Base-by-base conservation (phyloP, 148 eudicot species). In the Cornus controversa region DNA sequence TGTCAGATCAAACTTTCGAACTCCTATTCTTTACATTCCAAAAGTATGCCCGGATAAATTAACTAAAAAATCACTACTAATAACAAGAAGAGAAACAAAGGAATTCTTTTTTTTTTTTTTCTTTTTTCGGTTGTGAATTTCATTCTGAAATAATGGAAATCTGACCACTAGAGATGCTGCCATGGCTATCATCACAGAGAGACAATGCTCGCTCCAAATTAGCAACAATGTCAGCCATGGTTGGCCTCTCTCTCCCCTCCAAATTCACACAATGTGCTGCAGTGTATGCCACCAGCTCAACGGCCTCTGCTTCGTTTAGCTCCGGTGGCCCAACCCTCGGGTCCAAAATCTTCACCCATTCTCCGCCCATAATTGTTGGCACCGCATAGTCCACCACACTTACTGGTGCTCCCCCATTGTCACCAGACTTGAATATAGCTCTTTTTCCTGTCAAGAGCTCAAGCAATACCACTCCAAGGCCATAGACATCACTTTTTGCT, bases 401-500 rank as follows among this genome's bases (percentile, higher is more conserved):
- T 7, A 79, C 75, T 2, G 95, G 97, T 24, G 69, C 87, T 27
- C 84, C 90, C 18, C 80, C 88, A 25, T 78, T 75, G 8, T 74
- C 85, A 0, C 72, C 88, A 2, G 7, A 72, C 91, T 84, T 96
- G 76, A 96, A 93, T 31, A 96, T 91, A 1, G 99, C 98, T 58
- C 84, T 90, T 73, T 87, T 96, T 23, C 99, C 99, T 0, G 98
- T 93, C 67, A 96, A 65, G 10, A 96, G 88, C 77, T 96, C 99
- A 7, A 96, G 88, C 82, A 96, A 69, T 9, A 96, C 99, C 26
- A 96, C 93, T 23, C 99, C 99, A 69, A 96, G 77, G 31, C 99
- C 99, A 75, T 96, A 96, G 0, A 96, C 98, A 79, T 96, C 99
- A 28, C 97, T 96, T 83, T 96, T 96, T n/a, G 90, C 84, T 24